Percentiles rank a stretch among this genome's conserved stretches.
These are phyloP conservation scores for Beauveria asiatica DNA, from an alignment of 2,329 filamentous ascomycete species.

Conservation along the genomic window DNA sequence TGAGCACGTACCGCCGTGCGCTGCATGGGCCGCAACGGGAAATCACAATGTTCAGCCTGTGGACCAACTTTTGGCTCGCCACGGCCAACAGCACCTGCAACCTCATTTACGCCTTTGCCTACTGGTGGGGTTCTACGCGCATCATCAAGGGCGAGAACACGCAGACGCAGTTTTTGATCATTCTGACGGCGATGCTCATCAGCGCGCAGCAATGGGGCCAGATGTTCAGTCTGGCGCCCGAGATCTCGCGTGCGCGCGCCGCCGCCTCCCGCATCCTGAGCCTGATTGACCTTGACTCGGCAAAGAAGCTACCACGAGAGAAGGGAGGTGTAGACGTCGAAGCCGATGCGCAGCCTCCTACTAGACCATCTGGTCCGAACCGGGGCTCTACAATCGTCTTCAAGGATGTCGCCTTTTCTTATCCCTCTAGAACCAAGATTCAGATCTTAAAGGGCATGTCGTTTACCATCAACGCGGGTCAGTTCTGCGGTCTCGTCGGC, in stretches of 20 bases:
- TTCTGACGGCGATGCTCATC: constrained; percentile 62
- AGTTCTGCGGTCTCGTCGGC: constrained; percentile 57
- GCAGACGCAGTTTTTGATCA: constrained; percentile 65
- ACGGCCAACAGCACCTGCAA: constrained; percentile 53
- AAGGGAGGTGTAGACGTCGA: constrained; percentile 31
- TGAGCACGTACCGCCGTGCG: constrained; percentile 43
- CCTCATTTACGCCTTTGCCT: constrained; percentile 65
- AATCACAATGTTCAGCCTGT: constrained; percentile 39
- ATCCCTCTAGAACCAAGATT: constrained; percentile 52
- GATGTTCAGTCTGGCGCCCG: constrained; percentile 66
- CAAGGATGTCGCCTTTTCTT: constrained; percentile 53
- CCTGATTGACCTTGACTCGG: constrained; percentile 35
- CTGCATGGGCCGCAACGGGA: constrained; percentile 44
- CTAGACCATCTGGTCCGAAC: constrained; percentile 16
- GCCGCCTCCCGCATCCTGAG: constrained; percentile 51
- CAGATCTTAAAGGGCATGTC: constrained; percentile 48
- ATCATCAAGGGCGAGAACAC: constrained; percentile 57
- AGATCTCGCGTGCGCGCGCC: constrained; percentile 58
- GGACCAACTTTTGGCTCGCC: constrained; percentile 52
- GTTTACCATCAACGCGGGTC: constrained; percentile 47
- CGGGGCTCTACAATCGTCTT: constrained; percentile 44
- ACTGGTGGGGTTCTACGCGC: constrained; percentile 70
- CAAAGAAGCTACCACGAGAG: constrained; percentile 14
- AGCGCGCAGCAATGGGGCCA: constrained; percentile 66
- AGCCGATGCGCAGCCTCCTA: constrained; percentile 22